Evolutionary conservation across 1,284 basidiomycete species (phyloP).

Genomic region (Peniophora sp.): DNA sequence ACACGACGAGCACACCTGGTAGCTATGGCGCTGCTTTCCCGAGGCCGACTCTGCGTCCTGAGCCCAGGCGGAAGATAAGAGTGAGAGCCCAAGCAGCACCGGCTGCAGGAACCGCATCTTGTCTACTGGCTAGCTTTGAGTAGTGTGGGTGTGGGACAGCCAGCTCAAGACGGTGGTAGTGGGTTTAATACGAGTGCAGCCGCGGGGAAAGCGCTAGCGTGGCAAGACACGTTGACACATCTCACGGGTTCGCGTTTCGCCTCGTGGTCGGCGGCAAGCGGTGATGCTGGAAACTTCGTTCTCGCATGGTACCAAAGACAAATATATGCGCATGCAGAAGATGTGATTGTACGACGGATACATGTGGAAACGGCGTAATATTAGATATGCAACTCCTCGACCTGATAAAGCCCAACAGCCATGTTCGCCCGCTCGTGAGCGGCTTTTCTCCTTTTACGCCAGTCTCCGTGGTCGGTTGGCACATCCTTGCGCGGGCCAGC

Average conservation of each 20-base stretch:
- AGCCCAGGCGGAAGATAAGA: slow-evolving; percentile 42
- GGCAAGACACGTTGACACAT: no score
- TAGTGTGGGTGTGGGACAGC: neutral
- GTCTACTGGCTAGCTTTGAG: neutral
- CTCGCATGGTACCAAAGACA: no score
- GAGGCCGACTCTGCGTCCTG: slow-evolving; percentile 36
- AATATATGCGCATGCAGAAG: no score
- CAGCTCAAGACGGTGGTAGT: neutral
- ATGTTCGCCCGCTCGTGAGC: slow-evolving; percentile 43
- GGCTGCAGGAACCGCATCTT: slow-evolving; percentile 56
- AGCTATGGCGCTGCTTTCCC: slow-evolving; percentile 51
- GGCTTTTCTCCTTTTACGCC: slow-evolving; percentile 47
- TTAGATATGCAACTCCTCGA: slow-evolving; percentile 51
- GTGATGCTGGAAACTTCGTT: no score
- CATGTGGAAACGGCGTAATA: no score
- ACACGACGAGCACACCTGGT: slow-evolving; percentile 54
- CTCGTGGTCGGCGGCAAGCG: no score
- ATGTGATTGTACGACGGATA: no score
- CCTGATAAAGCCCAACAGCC: slow-evolving; percentile 55
- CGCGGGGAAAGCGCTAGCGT: no score
- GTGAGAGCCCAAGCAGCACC: slow-evolving; percentile 42
- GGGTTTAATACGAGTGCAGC: neutral
- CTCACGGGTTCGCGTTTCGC: no score
- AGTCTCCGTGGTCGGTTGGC: slow-evolving; percentile 33
- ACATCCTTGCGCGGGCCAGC: slow-evolving; percentile 27